phyloP scores from a whole-genome alignment of 257 asterid genomes.

The Craterostigma plantagineum region DNA sequence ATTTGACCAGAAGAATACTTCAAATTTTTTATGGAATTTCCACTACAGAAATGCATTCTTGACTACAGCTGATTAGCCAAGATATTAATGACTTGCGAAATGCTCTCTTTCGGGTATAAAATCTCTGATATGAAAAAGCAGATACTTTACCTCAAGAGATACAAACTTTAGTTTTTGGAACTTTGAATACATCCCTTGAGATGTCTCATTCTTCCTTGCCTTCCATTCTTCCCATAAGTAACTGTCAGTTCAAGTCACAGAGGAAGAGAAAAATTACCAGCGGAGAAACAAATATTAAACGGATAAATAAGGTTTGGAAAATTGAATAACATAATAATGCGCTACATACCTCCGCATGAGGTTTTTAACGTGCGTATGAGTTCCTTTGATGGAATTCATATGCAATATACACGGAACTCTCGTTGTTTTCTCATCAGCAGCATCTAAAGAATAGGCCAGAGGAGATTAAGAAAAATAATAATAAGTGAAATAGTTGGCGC shows the following conservation, averaged over 20 bases:
- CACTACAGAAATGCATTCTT: no score
- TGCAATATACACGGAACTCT: constrained; percentile 52
- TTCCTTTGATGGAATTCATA: constrained; percentile 46
- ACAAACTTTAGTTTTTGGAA: constrained; percentile 60
- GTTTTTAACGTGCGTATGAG: constrained; percentile 34
- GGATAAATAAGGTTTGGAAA: not conserved
- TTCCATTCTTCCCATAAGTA: constrained; percentile 94
- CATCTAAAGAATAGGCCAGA: constrained; percentile 18
- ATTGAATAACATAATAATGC: not conserved
- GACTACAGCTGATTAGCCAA: constrained; percentile 1
- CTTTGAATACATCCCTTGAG: constrained; percentile 40
- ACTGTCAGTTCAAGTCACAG: constrained; percentile 29
- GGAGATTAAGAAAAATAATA: no score
- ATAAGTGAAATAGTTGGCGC: no score
- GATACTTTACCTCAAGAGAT: constrained; percentile 58
- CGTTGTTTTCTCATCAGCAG: constrained; percentile 11
- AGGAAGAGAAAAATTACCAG: not conserved
- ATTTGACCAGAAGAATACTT: constrained; percentile 12
- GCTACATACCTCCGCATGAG: constrained; percentile 38
- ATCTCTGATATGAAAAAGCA: not conserved
- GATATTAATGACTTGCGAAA: no score
- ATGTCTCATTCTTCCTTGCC: constrained; percentile 52
- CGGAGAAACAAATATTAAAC: not conserved
- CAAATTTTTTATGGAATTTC: not conserved
- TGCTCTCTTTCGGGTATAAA: no score